A percentile compares a stretch with the other conserved stretches of the same genome.
phyloP scores from a whole-genome alignment of 2,329 filamentous ascomycete genomes.

The Moelleriella libera region DNA sequence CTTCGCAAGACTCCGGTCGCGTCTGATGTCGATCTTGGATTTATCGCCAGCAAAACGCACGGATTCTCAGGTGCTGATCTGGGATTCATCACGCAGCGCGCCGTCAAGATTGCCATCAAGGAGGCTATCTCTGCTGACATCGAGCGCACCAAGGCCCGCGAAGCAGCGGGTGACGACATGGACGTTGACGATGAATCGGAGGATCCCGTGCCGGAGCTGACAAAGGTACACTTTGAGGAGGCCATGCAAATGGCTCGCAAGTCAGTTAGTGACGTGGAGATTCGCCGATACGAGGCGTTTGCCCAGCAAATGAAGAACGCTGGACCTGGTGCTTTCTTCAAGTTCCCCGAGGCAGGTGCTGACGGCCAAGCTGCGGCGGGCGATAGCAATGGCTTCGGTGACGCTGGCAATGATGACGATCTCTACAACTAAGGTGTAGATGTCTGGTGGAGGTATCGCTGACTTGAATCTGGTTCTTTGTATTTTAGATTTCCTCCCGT shows the following conservation, averaged over 20 bases:
- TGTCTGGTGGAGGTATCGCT: neutral
- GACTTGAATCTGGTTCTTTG: constrained; percentile 13
- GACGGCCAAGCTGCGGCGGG: constrained; percentile 50
- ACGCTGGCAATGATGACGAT: constrained; percentile 87
- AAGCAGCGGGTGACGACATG: constrained; percentile 76
- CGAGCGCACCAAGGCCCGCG: constrained; percentile 76
- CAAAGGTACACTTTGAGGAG: constrained; percentile 95
- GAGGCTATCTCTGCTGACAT: constrained; percentile 84
- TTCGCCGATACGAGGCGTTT: constrained; percentile 95
- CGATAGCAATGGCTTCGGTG: constrained; percentile 56
- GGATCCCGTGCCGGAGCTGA: constrained; percentile 91
- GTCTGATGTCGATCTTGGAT: constrained; percentile 72
- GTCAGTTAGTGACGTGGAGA: constrained; percentile 93
- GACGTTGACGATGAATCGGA: constrained; percentile 54
- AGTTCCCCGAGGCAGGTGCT: constrained; percentile 66
- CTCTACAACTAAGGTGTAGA: constrained; percentile 64
- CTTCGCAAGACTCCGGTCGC: constrained; percentile 96
- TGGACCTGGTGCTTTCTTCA: constrained; percentile 92
- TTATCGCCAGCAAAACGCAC: constrained; percentile 93
- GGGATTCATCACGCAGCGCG: constrained; percentile 96
- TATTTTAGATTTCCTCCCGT: constrained; percentile 31
- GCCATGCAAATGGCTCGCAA: constrained; percentile 90
- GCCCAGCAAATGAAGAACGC: constrained; percentile 99
- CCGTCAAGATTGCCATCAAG: constrained; percentile 99
- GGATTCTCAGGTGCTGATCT: constrained; percentile 99